phyloP scores from a whole-genome alignment of 2,329 filamentous ascomycete species.

The Cladobotryum mycophilum region DNA sequence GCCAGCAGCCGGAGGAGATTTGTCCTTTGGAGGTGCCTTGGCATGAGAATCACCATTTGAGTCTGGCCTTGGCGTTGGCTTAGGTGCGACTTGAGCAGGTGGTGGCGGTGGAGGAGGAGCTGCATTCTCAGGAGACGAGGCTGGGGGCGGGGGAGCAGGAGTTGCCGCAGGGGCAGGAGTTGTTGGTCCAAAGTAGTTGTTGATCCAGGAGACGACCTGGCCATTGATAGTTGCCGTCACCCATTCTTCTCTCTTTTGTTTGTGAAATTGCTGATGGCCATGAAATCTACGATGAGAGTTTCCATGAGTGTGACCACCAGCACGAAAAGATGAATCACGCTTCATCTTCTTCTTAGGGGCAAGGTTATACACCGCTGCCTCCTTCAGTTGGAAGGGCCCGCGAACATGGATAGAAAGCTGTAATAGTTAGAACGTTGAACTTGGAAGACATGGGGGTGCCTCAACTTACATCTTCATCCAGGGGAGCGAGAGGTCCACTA shows the following conservation, averaged over 20 bases:
- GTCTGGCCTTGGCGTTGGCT: constrained; percentile 2
- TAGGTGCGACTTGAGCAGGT: background rate
- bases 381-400: constrained; percentile 60
- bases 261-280: constrained; percentile 36
- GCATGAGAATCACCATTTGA: constrained; percentile 3
- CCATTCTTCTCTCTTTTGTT: constrained; percentile 44
- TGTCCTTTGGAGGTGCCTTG: constrained; percentile 6
- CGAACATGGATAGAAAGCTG: constrained; percentile 68
- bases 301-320: constrained; percentile 36
- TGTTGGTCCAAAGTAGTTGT: constrained; percentile 43
- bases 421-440: background rate
- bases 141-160: constrained; percentile 12
- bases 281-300: background rate
- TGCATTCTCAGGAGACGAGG: constrained; percentile 15
- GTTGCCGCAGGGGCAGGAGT: constrained; percentile 13
- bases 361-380: constrained; percentile 64
- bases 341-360: constrained; percentile 28
- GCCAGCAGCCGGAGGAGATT: constrained; percentile 6
- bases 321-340: constrained; percentile 17
- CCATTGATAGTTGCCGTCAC: constrained; percentile 56
- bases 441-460: background rate
- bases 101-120: constrained; percentile 10
- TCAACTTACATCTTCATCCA: constrained; percentile 61
- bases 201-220: constrained; percentile 50
- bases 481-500: constrained; percentile 56